Base-by-base conservation (phyloP, 768 basidiomycete genomes). In the Termitomyces sp. region DNA sequence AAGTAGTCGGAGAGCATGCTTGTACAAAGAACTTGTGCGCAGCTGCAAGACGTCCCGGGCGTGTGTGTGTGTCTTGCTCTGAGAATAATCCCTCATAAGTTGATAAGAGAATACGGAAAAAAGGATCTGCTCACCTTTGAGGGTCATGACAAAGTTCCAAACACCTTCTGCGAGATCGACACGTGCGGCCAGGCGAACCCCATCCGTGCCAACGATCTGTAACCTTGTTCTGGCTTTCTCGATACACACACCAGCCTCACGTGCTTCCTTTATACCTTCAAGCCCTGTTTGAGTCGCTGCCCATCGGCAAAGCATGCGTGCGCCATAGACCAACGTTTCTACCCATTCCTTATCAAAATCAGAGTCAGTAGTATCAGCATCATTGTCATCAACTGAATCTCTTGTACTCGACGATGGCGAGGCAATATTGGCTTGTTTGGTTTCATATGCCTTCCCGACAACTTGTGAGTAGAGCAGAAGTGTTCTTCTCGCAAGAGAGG, bases 391-490 rank as follows among this genome's bases (percentile, higher is more conserved):
- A n/a, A 68, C 6, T 8, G 57, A 20, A 27, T 59, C 58, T 36
- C 48, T 10, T 20, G 39, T 44, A 36, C 60, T 57, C 20, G 59
- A 55, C 5, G 46, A 36, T 18, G 46, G 53, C 22, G 48, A 47
- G 0, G 31, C 20, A 26, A 39, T 14, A 27, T 56, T 53, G 7
- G 53, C 56, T 20, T 53, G 58, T 26, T 46, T 72, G 14, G 90
- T 84, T 65, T 94, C 81, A 56, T 85, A 82, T 10, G 91, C 86
- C 68, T 97, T 97, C 41, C 85, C 78, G 9, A 94, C 90, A 16
- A 95, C 81, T 64, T 92, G 88, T 9, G 88, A 79, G 65, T 98
- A 98, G 29, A 98, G 74, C 37, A 82, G 77, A 39, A 98, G 78
- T 0, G 87, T 89, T 20, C 91, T 83, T 64, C 82, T 84, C 2